phyloP scores from a whole-genome alignment of 1,284 basidiomycete genomes.

The Apiotrichum laibachii region DNA sequence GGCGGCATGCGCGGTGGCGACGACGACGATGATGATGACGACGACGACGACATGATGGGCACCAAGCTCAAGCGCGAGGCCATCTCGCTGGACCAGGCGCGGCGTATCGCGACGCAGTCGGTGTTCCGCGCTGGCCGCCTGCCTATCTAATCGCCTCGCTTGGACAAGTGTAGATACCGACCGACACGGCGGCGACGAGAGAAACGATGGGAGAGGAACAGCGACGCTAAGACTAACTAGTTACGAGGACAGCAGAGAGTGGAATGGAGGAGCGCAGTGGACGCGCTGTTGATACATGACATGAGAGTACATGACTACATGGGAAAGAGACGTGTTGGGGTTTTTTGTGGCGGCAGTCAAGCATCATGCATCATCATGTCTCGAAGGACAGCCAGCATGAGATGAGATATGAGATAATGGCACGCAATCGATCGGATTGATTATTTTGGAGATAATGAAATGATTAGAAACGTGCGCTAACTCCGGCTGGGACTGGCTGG shows the following conservation, averaged over 20 bases:
- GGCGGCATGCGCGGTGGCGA: slow-evolving; percentile 52
- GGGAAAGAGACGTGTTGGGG: not conserved
- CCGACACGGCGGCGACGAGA: not conserved
- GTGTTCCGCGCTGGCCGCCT: slow-evolving; percentile 52
- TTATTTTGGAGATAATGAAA: too few species aligned
- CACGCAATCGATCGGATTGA: too few species aligned
- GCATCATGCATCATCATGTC: not conserved
- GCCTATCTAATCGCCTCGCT: slow-evolving; percentile 6
- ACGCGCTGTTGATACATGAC: too few species aligned
- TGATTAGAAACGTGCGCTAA: too few species aligned
- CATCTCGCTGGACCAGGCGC: slow-evolving; percentile 82
- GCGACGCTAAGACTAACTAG: too few species aligned
- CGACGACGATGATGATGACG: slow-evolving; percentile 62
- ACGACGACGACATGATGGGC: slow-evolving; percentile 51
- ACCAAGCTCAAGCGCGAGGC: slow-evolving; percentile 70
- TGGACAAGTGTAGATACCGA: too few species aligned
- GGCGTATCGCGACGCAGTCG: slow-evolving; percentile 55
- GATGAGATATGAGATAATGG: too few species aligned
- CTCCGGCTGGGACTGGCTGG: too few species aligned
- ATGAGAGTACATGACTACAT: too few species aligned
- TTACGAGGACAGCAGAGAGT: too few species aligned
- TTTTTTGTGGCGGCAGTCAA: not conserved
- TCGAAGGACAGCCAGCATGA: too few species aligned
- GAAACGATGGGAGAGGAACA: not conserved
- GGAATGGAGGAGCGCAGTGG: too few species aligned